Evolutionary conservation across 371 early-diverging fungal genomes (phyloP).

Genomic region (Fennellomyces sp.): DNA sequence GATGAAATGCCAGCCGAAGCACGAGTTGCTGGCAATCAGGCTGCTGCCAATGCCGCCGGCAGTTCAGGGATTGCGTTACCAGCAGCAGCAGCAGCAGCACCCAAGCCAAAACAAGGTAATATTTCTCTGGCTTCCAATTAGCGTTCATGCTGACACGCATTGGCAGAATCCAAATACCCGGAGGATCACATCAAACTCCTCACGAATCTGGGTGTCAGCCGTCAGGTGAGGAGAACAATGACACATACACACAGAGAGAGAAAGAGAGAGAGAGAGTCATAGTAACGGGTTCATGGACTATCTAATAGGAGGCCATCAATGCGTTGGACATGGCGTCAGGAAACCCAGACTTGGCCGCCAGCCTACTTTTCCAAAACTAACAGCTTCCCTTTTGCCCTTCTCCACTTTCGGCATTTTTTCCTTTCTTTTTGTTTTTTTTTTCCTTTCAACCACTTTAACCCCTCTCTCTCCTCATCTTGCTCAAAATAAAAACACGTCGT

Average conservation of each 20-base stretch:
- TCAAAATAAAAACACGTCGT: neutral
- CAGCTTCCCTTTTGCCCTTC: neutral
- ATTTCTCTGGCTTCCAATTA: neutral
- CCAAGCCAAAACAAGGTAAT: neutral
- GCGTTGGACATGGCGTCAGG: constrained; percentile 85
- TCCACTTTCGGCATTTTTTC: constrained; percentile 7
- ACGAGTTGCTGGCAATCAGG: constrained; percentile 31
- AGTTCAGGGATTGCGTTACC: neutral
- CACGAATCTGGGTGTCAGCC: constrained; percentile 46
- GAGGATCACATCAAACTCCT: constrained; percentile 42
- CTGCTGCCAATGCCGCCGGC: constrained; percentile 33
- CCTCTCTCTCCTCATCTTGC: constrained; percentile 8
- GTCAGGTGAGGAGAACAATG: constrained; percentile 26
- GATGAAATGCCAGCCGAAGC: constrained; percentile 45
- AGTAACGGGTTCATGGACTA: neutral
- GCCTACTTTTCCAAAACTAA: constrained; percentile 64
- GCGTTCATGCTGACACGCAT: neutral
- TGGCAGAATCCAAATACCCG: constrained; percentile 23
- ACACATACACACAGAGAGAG: neutral
- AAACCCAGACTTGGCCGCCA: constrained; percentile 86
- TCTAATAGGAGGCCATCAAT: constrained; percentile 69
- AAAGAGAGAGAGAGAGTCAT: neutral
- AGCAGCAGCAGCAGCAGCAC: constrained; percentile 9
- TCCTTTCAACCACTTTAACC: neutral
- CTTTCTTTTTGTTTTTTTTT: constrained; percentile 13